A percentile compares a stretch with the other conserved stretches of the same genome.
These are phyloP conservation scores for Zygoascus tannicola DNA, from an alignment of 805 yeast genomes.

Conservation along the genomic window DNA sequence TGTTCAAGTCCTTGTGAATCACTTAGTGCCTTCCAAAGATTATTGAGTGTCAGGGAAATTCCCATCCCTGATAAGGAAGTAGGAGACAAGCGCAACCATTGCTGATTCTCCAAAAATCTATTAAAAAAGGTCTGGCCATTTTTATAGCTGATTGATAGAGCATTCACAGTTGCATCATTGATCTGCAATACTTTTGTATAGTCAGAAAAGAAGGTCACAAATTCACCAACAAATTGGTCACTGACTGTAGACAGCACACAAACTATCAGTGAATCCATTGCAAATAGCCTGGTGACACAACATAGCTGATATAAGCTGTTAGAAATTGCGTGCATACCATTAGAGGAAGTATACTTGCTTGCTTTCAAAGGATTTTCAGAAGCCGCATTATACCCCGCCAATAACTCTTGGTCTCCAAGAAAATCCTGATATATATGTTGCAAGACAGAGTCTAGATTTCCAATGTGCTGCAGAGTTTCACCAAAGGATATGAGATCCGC, in stretches of 20 bases:
- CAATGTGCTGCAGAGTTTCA: slow-evolving; percentile 10
- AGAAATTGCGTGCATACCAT: slow-evolving; percentile 4
- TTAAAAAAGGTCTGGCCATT: not conserved
- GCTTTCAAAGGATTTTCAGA: not conserved
- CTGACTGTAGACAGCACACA: slow-evolving; percentile 4
- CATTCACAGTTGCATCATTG: not conserved
- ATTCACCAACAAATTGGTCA: slow-evolving; percentile 3
- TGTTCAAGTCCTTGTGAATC: not conserved
- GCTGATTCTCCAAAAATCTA: not conserved
- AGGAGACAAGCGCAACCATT: not conserved
- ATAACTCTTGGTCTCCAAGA: not conserved
- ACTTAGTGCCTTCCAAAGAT: not conserved
- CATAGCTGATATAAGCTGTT: slow-evolving; percentile 5
- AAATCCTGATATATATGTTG: slow-evolving; percentile 2
- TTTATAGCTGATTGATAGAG: not conserved
- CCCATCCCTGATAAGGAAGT: not conserved
- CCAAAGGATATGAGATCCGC: slow-evolving; percentile 9
- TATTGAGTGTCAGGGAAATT: not conserved
- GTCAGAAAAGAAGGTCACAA: not conserved
- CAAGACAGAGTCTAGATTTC: slow-evolving; percentile 10
- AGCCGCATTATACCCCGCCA: not conserved
- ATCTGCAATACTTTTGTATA: not conserved
- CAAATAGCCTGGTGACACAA: not conserved
- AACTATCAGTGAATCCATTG: slow-evolving; percentile 1
- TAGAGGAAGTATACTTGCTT: not conserved